Evolutionary conservation across 257 asterid species (phyloP).

Genomic region (Nicotiana benthamiana): DNA sequence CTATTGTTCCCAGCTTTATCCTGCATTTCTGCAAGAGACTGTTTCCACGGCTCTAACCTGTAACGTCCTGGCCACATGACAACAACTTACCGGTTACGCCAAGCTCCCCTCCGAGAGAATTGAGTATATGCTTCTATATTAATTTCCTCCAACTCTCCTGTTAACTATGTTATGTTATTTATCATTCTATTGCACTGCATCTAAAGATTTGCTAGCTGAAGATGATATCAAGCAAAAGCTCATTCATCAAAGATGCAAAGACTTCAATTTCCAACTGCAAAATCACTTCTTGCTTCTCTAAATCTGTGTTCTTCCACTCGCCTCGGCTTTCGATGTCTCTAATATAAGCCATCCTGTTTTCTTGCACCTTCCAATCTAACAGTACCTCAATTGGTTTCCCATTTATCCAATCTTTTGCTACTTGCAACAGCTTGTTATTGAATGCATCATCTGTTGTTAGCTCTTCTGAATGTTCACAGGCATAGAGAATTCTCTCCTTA

Average conservation of each 20-base stretch:
- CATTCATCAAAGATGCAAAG: conserved; percentile 39
- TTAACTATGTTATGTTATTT: conserved; percentile 4
- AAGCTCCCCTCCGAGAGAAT: background rate
- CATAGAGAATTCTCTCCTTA: conserved; percentile 19
- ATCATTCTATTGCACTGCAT: background rate
- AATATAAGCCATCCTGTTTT: conserved; percentile 43
- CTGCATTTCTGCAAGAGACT: no score
- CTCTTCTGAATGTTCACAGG: background rate
- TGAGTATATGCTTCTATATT: background rate
- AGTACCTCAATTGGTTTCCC: conserved; percentile 18
- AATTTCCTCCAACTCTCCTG: background rate
- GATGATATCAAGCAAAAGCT: conserved; percentile 30
- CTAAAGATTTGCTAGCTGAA: background rate
- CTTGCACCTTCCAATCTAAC: conserved; percentile 41
- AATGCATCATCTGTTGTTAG: background rate
- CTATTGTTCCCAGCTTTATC: no score
- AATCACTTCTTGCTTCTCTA: conserved; percentile 41
- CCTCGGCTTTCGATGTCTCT: conserved; percentile 57
- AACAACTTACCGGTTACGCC: no score
- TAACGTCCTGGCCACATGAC: no score
- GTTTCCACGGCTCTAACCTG: no score
- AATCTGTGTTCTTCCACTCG: conserved; percentile 43
- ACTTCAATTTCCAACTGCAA: conserved; percentile 51
- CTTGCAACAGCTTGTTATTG: conserved; percentile 20
- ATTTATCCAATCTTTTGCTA: conserved; percentile 44